These are phyloP conservation scores for Platanthera guangdongensis DNA, from an alignment of 106 monocot genomes.

Conservation along the genomic window DNA sequence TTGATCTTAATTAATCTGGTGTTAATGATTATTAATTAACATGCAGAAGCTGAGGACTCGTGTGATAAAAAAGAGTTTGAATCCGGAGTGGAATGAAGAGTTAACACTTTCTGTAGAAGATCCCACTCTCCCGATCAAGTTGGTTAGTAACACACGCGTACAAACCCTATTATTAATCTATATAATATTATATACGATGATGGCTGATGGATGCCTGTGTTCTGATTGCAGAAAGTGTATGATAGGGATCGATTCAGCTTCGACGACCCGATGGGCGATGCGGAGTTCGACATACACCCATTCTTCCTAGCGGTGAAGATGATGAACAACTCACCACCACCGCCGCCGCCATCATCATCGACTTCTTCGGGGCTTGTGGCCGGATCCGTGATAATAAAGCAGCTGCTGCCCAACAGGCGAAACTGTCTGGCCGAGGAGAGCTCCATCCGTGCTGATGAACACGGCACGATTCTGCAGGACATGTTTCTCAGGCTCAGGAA, in stretches of 20 bases:
- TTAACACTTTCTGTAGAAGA: constrained; percentile 26
- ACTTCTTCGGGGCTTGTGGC: neutral
- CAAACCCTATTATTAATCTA: no score
- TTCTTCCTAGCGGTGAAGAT: constrained; percentile 1
- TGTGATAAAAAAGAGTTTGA: constrained; percentile 17
- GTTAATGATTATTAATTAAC: neutral
- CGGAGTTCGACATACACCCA: constrained; percentile 4
- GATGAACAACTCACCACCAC: neutral
- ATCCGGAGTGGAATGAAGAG: constrained; percentile 30
- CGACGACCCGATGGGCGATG: constrained; percentile 11
- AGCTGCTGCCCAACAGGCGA: constrained; percentile 2
- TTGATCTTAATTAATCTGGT: no score
- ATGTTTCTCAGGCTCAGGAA: constrained; percentile 9
- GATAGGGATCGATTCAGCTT: constrained; percentile 7
- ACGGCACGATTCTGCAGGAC: constrained; percentile 1
- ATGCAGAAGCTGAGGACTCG: constrained; percentile 27
- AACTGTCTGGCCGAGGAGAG: constrained; percentile 12
- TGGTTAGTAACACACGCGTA: constrained; percentile 16
- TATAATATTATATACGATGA: no score
- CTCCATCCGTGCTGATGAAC: neutral
- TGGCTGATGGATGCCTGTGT: no score
- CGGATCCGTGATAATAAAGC: neutral
- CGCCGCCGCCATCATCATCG: no score
- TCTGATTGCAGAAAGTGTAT: constrained; percentile 6
- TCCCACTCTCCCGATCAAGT: constrained; percentile 27